Percentiles rank a stretch among this genome's conserved stretches.
Conservation (phyloP, 306 rosid genomes). For the Lathyrus oleraceus region DNA sequence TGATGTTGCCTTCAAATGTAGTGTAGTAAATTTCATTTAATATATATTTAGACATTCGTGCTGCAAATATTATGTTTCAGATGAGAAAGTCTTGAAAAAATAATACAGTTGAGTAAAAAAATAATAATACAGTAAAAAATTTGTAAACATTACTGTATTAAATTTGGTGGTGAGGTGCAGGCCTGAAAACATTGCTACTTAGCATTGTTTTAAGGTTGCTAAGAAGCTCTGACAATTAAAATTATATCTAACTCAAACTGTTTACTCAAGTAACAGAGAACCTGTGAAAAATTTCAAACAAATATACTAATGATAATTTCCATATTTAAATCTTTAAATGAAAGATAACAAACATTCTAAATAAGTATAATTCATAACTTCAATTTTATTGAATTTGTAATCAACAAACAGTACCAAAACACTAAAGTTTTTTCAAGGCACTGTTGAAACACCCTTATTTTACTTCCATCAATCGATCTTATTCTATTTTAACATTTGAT, state of each 20-base stretch:
- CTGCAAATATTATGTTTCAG: not conserved
- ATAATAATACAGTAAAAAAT: not conserved
- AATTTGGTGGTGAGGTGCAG: constrained; percentile 19
- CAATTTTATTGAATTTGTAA: not conserved
- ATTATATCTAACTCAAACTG: not conserved
- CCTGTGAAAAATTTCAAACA: not conserved
- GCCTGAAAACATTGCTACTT: not conserved
- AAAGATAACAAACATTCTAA: not conserved
- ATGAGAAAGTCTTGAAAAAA: not conserved
- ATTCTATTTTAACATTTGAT: constrained; percentile 31
- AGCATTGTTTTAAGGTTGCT: not conserved
- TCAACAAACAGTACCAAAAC: not conserved
- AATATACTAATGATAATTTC: not conserved
- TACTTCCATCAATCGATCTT: not conserved
- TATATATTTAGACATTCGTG: not conserved
- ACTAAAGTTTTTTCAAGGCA: not conserved
- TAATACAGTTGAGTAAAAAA: not conserved
- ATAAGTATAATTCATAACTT: not conserved
- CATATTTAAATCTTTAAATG: not conserved
- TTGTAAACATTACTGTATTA: not conserved
- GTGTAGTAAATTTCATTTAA: not conserved
- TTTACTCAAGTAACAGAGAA: not conserved
- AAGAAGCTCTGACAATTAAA: not conserved
- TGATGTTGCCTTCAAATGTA: not conserved
- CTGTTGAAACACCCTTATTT: not conserved